Evolutionary conservation across 2,329 filamentous ascomycete genomes (phyloP).

Genomic region (Alternaria sp.): DNA sequence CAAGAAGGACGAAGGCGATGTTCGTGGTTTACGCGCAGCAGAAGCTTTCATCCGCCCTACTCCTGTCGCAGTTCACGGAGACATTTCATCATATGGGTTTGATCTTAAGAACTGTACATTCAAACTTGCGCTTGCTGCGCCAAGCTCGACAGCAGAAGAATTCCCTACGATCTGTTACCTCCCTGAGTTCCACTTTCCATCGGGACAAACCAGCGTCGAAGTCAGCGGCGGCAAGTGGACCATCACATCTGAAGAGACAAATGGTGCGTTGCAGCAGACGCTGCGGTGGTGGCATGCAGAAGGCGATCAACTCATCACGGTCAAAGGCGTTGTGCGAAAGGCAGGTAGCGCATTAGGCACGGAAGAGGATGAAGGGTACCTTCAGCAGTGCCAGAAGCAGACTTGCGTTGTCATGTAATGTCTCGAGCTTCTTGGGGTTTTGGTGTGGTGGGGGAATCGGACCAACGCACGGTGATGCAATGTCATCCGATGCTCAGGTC

Average conservation of each 20-base stretch:
- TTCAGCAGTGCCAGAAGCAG: conserved; percentile 67
- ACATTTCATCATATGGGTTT: conserved; percentile 77
- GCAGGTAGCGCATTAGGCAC: conserved; percentile 57
- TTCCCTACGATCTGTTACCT: conserved; percentile 84
- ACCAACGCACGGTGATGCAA: conserved; percentile 33
- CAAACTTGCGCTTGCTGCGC: conserved; percentile 72
- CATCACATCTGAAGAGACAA: conserved; percentile 76
- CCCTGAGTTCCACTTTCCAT: conserved; percentile 91
- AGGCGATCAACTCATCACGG: conserved; percentile 80
- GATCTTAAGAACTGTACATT: conserved; percentile 83
- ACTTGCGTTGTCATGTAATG: conserved; percentile 57
- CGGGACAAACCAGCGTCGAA: conserved; percentile 73
- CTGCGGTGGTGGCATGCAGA: conserved; percentile 93
- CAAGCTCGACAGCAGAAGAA: conserved; percentile 67
- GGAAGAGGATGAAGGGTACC: conserved; percentile 79
- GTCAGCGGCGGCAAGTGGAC: conserved; percentile 91
- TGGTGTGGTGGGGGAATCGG: conserved; percentile 21
- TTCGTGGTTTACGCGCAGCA: conserved; percentile 79
- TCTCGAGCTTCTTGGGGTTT: not conserved
- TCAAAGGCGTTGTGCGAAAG: conserved; percentile 76
- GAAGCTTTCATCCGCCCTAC: conserved; percentile 92
- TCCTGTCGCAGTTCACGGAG: conserved; percentile 78
- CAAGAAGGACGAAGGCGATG: conserved; percentile 35
- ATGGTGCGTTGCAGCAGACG: conserved; percentile 75
- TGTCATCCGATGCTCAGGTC: conserved; percentile 43